A percentile compares a stretch with the other conserved stretches of the same genome.
These are phyloP conservation scores for Silene conica DNA, from an alignment of 148 eudicot species.

Conservation along the genomic window DNA sequence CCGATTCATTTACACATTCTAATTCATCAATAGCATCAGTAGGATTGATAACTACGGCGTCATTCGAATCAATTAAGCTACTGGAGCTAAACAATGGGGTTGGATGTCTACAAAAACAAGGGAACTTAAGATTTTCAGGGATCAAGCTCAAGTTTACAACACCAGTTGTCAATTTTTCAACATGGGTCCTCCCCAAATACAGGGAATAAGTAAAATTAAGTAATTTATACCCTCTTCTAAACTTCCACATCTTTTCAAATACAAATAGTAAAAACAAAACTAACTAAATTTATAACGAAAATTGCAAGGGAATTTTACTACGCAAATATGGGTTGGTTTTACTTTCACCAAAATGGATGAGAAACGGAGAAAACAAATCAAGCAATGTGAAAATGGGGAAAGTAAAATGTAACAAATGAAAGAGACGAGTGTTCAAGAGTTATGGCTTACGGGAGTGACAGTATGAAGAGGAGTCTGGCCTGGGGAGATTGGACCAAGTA, in stretches of 20 bases:
- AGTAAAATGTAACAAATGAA: background rate
- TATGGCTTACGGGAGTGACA: too few relatives aligned
- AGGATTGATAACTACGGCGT: background rate
- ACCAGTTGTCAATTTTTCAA: conserved; percentile 9
- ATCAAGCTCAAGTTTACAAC: conserved; percentile 5
- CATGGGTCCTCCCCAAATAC: conserved; percentile 20
- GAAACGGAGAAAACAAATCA: background rate
- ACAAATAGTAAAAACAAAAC: background rate
- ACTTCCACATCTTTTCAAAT: conserved; percentile 13
- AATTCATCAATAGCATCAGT: conserved; percentile 4
- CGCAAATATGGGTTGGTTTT: background rate
- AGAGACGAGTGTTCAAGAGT: too few relatives aligned
- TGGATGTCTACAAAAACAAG: conserved; percentile 17
- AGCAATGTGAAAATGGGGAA: background rate
- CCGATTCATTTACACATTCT: conserved; percentile 12
- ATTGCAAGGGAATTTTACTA: background rate
- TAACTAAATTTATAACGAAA: background rate
- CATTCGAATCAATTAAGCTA: conserved; percentile 16
- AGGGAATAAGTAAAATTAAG: conserved; percentile 26
- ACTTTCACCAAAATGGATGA: background rate
- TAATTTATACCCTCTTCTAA: conserved; percentile 36
- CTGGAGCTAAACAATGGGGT: conserved; percentile 21
- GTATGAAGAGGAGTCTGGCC: too few relatives aligned
- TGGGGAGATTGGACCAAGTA: too few relatives aligned
- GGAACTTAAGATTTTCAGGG: conserved; percentile 4